Conservation (phyloP, 2,329 filamentous ascomycete species). For the Trichoderma polysporum region DNA sequence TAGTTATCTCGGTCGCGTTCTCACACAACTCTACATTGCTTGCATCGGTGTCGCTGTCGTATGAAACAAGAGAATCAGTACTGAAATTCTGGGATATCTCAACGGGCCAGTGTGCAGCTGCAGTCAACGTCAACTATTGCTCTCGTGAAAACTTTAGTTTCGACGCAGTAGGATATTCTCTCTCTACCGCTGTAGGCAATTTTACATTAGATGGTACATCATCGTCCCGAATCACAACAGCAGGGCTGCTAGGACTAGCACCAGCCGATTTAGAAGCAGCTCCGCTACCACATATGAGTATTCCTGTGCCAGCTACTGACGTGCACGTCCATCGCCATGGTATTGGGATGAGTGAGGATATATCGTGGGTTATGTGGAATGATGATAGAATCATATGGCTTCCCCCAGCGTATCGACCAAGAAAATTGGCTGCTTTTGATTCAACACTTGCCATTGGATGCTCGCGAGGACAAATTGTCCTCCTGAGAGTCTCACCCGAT, state of each 20-base stretch:
- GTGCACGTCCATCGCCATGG: not conserved
- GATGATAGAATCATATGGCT: conserved; percentile 22
- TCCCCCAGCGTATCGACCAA: conserved; percentile 20
- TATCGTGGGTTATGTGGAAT: conserved; percentile 22
- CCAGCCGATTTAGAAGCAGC: not conserved
- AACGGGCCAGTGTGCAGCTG: not conserved
- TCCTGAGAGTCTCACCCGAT: conserved; percentile 18
- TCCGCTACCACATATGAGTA: too few species aligned
- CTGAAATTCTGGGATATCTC: not conserved
- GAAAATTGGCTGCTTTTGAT: not conserved
- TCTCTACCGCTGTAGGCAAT: not conserved
- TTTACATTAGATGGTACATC: not conserved
- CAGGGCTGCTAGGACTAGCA: not conserved
- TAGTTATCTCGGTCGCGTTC: not conserved
- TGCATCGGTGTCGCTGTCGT: not conserved
- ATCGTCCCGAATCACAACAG: too few species aligned
- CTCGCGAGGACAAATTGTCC: conserved; percentile 14
- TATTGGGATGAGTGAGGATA: conserved; percentile 10
- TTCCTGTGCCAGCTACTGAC: not conserved
- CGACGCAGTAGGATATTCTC: not conserved
- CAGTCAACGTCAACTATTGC: not conserved
- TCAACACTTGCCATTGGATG: conserved; percentile 22
- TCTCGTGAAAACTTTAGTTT: not conserved
- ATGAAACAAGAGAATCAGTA: not conserved
- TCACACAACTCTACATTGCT: not conserved